A percentile compares a stretch with the other conserved stretches of the same genome.
These are phyloP conservation scores for Pyricularia pennisetigena DNA, from an alignment of 2,329 filamentous ascomycete genomes.

Conservation along the genomic window DNA sequence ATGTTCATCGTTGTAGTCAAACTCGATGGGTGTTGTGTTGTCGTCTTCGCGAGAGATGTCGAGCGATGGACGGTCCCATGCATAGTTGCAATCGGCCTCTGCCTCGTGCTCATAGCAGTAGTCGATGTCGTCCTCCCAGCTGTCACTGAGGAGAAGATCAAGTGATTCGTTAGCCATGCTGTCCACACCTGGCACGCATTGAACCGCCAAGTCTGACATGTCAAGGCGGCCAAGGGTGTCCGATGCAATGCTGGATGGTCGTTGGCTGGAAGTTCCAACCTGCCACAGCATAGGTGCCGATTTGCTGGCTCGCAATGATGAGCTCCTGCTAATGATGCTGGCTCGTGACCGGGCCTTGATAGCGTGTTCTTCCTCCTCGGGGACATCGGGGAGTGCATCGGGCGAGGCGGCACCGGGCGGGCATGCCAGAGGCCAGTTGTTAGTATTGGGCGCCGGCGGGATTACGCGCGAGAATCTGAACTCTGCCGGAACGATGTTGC, in stretches of 20 bases:
- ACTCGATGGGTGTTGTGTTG: constrained; percentile 15
- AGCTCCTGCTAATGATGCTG: constrained; percentile 36
- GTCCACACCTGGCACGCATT: constrained; percentile 20
- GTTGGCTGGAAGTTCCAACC: constrained; percentile 14
- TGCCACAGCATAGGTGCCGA: constrained; percentile 46
- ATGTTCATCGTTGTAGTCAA: constrained; percentile 11
- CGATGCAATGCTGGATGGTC: constrained; percentile 34
- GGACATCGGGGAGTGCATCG: constrained; percentile 44
- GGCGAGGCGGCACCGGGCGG: constrained; percentile 27
- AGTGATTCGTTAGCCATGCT: constrained; percentile 14
- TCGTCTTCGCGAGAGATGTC: constrained; percentile 29
- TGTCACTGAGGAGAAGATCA: constrained; percentile 30
- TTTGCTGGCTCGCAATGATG: constrained; percentile 43
- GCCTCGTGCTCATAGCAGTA: constrained; percentile 62
- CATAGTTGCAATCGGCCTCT: constrained; percentile 57
- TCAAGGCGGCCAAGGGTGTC: constrained; percentile 40
- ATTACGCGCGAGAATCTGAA: constrained; percentile 27
- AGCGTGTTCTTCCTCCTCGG: constrained; percentile 47
- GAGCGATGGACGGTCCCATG: constrained; percentile 50
- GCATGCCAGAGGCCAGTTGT: constrained; percentile 33
- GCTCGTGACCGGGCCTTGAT: constrained; percentile 26
- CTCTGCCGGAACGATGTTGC: constrained; percentile 10
- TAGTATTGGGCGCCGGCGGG: constrained; percentile 25
- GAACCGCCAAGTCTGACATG: constrained; percentile 19
- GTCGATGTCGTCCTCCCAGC: constrained; percentile 61